phyloP scores from a whole-genome alignment of 192 early-diverging fungal species.

The Coemansia sp. region DNA sequence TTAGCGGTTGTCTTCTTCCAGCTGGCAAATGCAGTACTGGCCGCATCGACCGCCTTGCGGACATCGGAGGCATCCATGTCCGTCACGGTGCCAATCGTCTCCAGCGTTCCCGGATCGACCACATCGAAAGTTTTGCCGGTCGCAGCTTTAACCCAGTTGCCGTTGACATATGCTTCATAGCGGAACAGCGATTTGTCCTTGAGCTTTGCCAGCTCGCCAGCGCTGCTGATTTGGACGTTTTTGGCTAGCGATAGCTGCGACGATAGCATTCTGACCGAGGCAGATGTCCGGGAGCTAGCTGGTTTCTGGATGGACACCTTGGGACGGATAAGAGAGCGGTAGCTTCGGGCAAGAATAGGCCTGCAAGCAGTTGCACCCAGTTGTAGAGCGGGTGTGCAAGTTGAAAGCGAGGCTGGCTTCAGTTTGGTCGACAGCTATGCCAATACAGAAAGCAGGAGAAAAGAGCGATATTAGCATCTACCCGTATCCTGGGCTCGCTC shows the following conservation, averaged over 20 bases:
- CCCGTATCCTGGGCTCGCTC: too few species aligned
- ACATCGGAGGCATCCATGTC: constrained; percentile 64
- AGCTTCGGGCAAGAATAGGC: background rate
- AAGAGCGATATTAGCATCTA: too few species aligned
- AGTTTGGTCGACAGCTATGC: constrained; percentile 7
- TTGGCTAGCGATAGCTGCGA: constrained; percentile 2
- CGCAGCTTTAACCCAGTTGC: constrained; percentile 53
- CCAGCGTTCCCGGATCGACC: constrained; percentile 59
- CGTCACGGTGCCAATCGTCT: constrained; percentile 59
- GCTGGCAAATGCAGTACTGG: constrained; percentile 53
- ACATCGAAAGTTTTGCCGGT: constrained; percentile 54
- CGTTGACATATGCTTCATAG: constrained; percentile 55
- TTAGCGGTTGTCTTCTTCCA: constrained; percentile 66
- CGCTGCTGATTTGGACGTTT: constrained; percentile 7
- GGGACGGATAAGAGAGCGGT: background rate
- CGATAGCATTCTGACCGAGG: background rate
- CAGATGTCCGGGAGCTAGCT: background rate
- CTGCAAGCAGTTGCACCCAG: background rate
- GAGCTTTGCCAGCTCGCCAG: constrained; percentile 51
- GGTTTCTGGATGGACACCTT: background rate
- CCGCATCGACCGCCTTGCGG: constrained; percentile 55
- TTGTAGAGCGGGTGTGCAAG: background rate
- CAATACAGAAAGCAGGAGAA: too few species aligned
- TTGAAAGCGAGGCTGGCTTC: background rate
- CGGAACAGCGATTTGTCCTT: constrained; percentile 59